Percentiles rank a stretch among this genome's conserved stretches.
Conservation (phyloP, 2,329 filamentous ascomycete species). For the Pezicula rhizophila region DNA sequence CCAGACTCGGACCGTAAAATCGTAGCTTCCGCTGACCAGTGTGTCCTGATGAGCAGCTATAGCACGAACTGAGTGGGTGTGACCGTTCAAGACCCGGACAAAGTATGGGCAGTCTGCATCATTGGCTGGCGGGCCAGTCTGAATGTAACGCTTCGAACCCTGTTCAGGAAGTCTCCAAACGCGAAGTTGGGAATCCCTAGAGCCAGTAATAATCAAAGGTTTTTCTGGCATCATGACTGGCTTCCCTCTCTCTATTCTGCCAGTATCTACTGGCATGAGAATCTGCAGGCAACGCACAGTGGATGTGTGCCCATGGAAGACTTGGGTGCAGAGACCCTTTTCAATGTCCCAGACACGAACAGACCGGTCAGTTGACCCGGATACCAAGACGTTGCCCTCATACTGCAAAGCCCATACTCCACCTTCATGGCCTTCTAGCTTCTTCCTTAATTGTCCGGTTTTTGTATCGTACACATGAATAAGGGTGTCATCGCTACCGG, state of each 20-base stretch:
- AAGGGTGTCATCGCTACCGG: conserved; percentile 92
- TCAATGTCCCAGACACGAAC: conserved; percentile 99
- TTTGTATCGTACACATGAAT: conserved; percentile 98
- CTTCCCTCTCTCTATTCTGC: conserved; percentile 63
- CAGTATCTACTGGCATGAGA: conserved; percentile 76
- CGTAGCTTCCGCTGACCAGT: conserved; percentile 95
- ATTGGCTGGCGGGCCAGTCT: conserved; percentile 67
- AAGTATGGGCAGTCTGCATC: conserved; percentile 89
- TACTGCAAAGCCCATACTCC: conserved; percentile 98
- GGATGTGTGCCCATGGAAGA: conserved; percentile 96
- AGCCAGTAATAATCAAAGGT: conserved; percentile 94
- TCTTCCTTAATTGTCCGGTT: conserved; percentile 77
- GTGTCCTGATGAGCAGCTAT: conserved; percentile 94
- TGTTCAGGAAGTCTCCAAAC: conserved; percentile 90
- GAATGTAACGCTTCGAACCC: conserved; percentile 70
- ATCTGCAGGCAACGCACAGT: conserved; percentile 96
- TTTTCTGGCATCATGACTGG: conserved; percentile 87
- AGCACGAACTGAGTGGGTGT: conserved; percentile 88
- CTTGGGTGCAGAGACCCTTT: conserved; percentile 83
- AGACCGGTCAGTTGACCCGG: conserved; percentile 90
- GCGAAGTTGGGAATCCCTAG: conserved; percentile 85
- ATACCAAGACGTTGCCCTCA: conserved; percentile 89
- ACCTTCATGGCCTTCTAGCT: conserved; percentile 88
- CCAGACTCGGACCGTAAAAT: conserved; percentile 93
- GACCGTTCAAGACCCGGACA: conserved; percentile 77